phyloP scores from a whole-genome alignment of 306 rosid species.

The Cucumis melo region DNA sequence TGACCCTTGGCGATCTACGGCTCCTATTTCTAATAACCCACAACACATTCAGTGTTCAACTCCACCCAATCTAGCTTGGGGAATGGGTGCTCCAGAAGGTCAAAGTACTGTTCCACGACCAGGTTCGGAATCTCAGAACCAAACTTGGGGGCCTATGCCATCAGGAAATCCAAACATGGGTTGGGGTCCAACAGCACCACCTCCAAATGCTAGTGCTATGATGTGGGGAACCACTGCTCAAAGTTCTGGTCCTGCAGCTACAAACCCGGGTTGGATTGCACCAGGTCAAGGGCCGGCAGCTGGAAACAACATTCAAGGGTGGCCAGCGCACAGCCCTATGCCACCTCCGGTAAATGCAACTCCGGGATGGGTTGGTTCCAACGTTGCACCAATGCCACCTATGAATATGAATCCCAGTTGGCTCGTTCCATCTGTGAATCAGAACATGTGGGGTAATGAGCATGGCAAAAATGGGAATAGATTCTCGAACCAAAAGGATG shows the following conservation, averaged over 20 bases:
- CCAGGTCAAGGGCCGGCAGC: constrained; percentile 47
- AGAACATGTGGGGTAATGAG: constrained; percentile 37
- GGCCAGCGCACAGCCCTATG: constrained; percentile 52
- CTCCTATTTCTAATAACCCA: constrained; percentile 43
- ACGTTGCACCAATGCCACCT: constrained; percentile 31
- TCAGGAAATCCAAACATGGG: constrained; percentile 44
- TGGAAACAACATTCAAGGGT: constrained; percentile 41
- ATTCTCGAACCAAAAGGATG: constrained; percentile 44
- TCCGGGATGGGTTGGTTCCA: constrained; percentile 49
- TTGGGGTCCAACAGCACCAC: constrained; percentile 58
- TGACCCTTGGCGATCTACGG: constrained; percentile 63
- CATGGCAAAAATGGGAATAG: constrained; percentile 52
- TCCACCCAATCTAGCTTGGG: constrained; percentile 45
- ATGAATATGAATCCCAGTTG: constrained; percentile 53
- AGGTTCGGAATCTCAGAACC: constrained; percentile 26
- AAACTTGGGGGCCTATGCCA: constrained; percentile 39
- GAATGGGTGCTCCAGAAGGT: constrained; percentile 33
- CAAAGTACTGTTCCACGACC: constrained; percentile 29
- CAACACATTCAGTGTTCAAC: constrained; percentile 39
- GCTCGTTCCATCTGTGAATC: constrained; percentile 33
- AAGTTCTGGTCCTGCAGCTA: constrained; percentile 41
- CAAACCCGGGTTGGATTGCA: constrained; percentile 57
- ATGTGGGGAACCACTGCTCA: constrained; percentile 41
- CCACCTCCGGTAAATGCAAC: constrained; percentile 32
- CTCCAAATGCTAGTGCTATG: constrained; percentile 33